A percentile compares a stretch with the other conserved stretches of the same genome.
These are phyloP conservation scores for Suhomyces sp. DNA, from an alignment of 805 yeast species.

Conservation along the genomic window DNA sequence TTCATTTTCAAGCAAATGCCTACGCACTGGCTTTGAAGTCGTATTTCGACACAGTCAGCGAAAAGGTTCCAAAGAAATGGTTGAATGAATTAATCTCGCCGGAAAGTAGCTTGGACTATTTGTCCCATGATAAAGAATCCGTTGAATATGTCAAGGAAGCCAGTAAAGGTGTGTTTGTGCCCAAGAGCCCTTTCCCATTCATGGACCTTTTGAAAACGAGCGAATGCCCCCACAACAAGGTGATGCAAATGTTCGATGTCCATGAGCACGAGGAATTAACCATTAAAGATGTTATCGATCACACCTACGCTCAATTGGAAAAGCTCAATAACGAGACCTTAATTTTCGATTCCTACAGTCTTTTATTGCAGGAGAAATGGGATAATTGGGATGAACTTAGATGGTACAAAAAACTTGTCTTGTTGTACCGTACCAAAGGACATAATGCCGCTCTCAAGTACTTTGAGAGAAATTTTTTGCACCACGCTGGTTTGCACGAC, in stretches of 20 bases:
- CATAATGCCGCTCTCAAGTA: slow-evolving; percentile 40
- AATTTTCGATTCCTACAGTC: slow-evolving; percentile 27
- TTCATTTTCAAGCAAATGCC: slow-evolving; percentile 44
- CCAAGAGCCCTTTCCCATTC: slow-evolving; percentile 13
- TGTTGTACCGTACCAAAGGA: slow-evolving; percentile 27
- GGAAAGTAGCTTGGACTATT: slow-evolving; percentile 14
- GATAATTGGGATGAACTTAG: slow-evolving; percentile 30
- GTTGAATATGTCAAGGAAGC: slow-evolving; percentile 11
- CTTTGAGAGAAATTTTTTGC: slow-evolving; percentile 54
- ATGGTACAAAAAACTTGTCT: slow-evolving; percentile 36
- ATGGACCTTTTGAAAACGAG: slow-evolving; percentile 15
- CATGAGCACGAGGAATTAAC: slow-evolving; percentile 18
- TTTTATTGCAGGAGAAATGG: slow-evolving; percentile 26
- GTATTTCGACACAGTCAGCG: slow-evolving; percentile 32
- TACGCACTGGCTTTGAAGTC: slow-evolving; percentile 45
- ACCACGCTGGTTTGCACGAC: slow-evolving; percentile 43
- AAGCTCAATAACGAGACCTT: slow-evolving; percentile 20
- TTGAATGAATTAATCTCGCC: slow-evolving; percentile 16
- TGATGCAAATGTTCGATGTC: neutral
- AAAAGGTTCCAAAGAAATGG: slow-evolving; percentile 36
- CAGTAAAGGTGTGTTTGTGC: slow-evolving; percentile 20
- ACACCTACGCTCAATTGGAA: slow-evolving; percentile 19
- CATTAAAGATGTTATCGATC: slow-evolving; percentile 21
- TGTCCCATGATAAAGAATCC: slow-evolving; percentile 14
- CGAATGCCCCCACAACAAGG: slow-evolving; percentile 11